Evolutionary conservation across 176 grass and related monocot genomes (phyloP), one percentile per base, ranked within the genome.

Genomic region (Cocos nucifera): DNA sequence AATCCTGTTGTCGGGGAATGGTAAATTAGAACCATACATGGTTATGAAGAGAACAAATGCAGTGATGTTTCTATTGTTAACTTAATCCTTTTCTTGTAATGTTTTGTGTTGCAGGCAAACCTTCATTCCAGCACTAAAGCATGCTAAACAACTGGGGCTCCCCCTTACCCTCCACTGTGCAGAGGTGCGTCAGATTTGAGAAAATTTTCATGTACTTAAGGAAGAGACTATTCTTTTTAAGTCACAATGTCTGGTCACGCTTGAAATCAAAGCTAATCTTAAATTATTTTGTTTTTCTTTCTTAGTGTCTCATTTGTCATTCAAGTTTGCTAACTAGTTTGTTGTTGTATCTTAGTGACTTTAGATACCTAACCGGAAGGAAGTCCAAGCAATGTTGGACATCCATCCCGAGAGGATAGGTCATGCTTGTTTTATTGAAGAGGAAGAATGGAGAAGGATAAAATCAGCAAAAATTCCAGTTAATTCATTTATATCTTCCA

Each of bases 1-100:
- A 87, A 97, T 82, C 93, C 93, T 76, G 71, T 72, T 81, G 57
- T 91, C 67, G 93, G 93, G 49, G 76, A 97, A 29, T 97, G 93
- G 93, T 97, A 88, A 68, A 57, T 44, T 56, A 23, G 64, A 18
- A 23, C 12, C 25, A 0, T 26, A n/a, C 18, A 57, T 4, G 16
- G 48, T 67, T 26, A 14, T 81, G 18, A 23, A 8, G 54, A 60
- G 39, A 23, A 72, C 22, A 61, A 65, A 73, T 15, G 35, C 35
- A 14, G 35, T 44, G 35, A 44, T 44, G 35, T 44, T 10, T 44
- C 26, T 21, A 12, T 39, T 49, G 22, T 27, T 60, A 14, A 2
- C 22, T 63, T 56, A 30, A 9, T 62, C 59, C 15, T 64, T 35
- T 1, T 1, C 49, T 16, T 6, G 0, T 18, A 4, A 64, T 52